Base-by-base conservation (phyloP, 2,329 filamentous ascomycete genomes). In the Colletotrichum shisoi region DNA sequence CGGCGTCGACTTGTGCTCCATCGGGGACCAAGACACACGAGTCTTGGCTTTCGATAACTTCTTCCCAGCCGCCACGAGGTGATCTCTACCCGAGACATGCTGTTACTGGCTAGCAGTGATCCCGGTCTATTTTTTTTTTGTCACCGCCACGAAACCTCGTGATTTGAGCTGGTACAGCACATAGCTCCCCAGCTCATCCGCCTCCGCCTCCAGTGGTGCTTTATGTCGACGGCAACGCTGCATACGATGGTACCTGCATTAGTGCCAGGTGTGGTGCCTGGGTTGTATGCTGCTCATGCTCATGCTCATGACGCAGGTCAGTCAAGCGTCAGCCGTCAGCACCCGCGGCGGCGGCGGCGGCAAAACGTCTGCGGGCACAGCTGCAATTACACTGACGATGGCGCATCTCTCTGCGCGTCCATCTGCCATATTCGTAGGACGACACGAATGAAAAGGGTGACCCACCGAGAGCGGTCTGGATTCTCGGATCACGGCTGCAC, bases 231-330 rank as follows among this genome's bases (percentile, higher is more conserved):
- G 49, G 44, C 54, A 27, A 39, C 37, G 42, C 44, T 64, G 56
- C 49, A 31, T 48, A 48, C n/a, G n/a, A n/a, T n/a, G n/a, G 64
- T 67, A 58, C 64, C 64, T 67, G 64, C 64, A 56, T 64, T 67
- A 64, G 64, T 54, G 61, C 44, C 34, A 40, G 15, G 21, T 42
- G 6, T 31, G 21, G 57, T 42, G 31, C 21, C 34, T 51, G 65
- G 39, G 44, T 31, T 46, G 53, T 24, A 49, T 27, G 19, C 27
- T 27, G 24, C 24, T 27, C 24, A 5, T 27, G 24, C 24, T 27
- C 7, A 34, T 31, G 54, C 42, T 54, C 21, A 37, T 65, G 49
- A 68, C 56, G 44, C 65, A 60, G 56, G 39, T 39, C 49, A 34
- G 65, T 65, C 61, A 68, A 56, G 54, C 61, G 64, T 64, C 64